Conservation (phyloP, 2,329 filamentous ascomycete genomes). For the Fonsecaea multimorphosa region DNA sequence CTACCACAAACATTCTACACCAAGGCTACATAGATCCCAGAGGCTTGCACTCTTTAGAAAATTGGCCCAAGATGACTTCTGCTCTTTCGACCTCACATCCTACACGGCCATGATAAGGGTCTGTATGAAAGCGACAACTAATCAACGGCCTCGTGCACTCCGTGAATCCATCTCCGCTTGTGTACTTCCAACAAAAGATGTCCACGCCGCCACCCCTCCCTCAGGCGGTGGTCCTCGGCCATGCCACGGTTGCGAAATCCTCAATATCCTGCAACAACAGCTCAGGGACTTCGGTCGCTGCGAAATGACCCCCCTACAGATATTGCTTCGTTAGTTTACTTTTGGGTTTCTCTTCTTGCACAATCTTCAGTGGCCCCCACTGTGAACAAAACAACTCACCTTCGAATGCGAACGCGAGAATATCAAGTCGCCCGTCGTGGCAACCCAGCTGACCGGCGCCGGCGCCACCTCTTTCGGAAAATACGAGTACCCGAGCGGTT, state of each 20-base stretch:
- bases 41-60: too few species aligned
- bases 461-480: conserved; percentile 54
- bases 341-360: background rate
- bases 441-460: conserved; percentile 44
- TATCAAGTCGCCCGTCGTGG: conserved; percentile 30
- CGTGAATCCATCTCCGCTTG: too few species aligned
- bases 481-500: conserved; percentile 55
- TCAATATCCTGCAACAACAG: conserved; percentile 53
- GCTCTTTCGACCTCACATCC: too few species aligned
- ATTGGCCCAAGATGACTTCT: too few species aligned
- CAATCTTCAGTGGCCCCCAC: background rate
- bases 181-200: too few species aligned
- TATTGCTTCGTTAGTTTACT: background rate
- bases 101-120: too few species aligned
- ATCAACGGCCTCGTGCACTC: too few species aligned
- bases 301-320: conserved; percentile 59
- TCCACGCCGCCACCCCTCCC: background rate
- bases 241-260: conserved; percentile 41
- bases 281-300: conserved; percentile 51
- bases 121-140: too few species aligned
- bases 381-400: conserved; percentile 13
- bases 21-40: too few species aligned
- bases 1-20: too few species aligned
- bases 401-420: conserved; percentile 24
- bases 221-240: background rate